Base-by-base conservation (phyloP, 352 stramenopile genomes). In the Pythium insidiosum region DNA sequence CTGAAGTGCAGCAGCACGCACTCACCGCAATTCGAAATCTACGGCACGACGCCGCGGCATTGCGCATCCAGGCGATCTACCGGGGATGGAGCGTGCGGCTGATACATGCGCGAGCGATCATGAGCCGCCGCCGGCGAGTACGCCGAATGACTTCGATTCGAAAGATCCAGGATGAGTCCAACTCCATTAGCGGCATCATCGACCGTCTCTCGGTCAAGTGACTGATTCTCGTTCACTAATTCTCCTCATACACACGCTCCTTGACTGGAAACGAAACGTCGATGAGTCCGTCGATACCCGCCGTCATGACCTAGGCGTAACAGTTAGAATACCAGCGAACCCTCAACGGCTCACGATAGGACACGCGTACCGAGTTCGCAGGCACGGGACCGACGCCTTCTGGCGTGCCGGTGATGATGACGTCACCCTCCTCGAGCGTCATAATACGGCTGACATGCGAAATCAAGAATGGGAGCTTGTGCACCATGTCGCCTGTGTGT, bases 361-460 rank as follows among this genome's bases (percentile, higher is more conserved):
- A 58, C 70, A n/a, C n/a, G n/a, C n/a, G 41, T 70, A 88, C 71
- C 55, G 68, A 83, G 57, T 72, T 69, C 23, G 61, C 41, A 9
- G 63, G 66, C 23, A 91, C 69, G 0, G 75, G 64, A 4, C 75
- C 77, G 36, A 93, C 80, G 47, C 77, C 80, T 64, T 84, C 73
- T 3, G 81, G 81, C 0, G 78, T 94, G 39, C 81, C 78, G 7
- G 81, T 94, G 58, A 91, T 86, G 50, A 94, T 83, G 28, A 94
- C 44, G 43, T 94, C 81, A 20, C 78, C 81, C 56, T 85, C 70
- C 42, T 94, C 78, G 20, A 91, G 68, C 37, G 76, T 90, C 74
- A 91, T 88, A 46, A 88, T 83, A 53, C 71, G 70, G 38, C 73
- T 90, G 38, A 89, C 66, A 58, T 89, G 73, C 15, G 72, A 58